Evolutionary conservation across 805 yeast genomes (phyloP).

Genomic region (Suhomyces vadensis): DNA sequence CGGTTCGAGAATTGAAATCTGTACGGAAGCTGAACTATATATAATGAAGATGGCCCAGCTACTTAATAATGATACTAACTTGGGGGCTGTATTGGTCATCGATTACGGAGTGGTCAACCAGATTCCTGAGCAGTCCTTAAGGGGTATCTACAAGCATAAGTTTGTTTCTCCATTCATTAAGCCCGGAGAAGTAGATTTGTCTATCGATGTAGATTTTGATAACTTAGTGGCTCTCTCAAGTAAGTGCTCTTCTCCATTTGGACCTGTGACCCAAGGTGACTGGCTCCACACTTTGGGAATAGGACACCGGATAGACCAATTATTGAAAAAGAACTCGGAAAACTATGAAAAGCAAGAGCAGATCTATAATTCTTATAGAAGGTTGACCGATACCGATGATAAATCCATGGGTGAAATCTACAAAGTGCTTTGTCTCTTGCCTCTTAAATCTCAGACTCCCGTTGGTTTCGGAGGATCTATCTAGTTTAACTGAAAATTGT

Average conservation of each 20-base stretch:
- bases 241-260: slow-evolving; percentile 36
- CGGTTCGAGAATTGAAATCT: slow-evolving; percentile 66
- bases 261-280: slow-evolving; percentile 75
- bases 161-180: slow-evolving; percentile 72
- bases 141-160: slow-evolving; percentile 73
- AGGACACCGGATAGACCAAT: slow-evolving; percentile 63
- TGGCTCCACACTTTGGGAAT: slow-evolving; percentile 78
- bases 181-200: slow-evolving; percentile 80
- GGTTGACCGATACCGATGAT: slow-evolving; percentile 62
- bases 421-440: slow-evolving; percentile 67
- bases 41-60: slow-evolving; percentile 53
- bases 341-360: slow-evolving; percentile 50
- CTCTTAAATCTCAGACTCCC: slow-evolving; percentile 43
- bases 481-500: too few species aligned
- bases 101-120: slow-evolving; percentile 71
- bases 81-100: slow-evolving; percentile 70
- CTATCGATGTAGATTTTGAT: slow-evolving; percentile 80
- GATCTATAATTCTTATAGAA: slow-evolving; percentile 55
- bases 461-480: slow-evolving; percentile 49
- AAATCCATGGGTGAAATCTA: slow-evolving; percentile 75
- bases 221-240: slow-evolving; percentile 43
- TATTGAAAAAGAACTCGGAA: slow-evolving; percentile 44
- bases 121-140: slow-evolving; percentile 67
- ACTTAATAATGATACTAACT: slow-evolving; percentile 35
- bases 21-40: slow-evolving; percentile 69